Base-by-base conservation (phyloP, 1,284 basidiomycete genomes). In the Amylostereum chailletii region DNA sequence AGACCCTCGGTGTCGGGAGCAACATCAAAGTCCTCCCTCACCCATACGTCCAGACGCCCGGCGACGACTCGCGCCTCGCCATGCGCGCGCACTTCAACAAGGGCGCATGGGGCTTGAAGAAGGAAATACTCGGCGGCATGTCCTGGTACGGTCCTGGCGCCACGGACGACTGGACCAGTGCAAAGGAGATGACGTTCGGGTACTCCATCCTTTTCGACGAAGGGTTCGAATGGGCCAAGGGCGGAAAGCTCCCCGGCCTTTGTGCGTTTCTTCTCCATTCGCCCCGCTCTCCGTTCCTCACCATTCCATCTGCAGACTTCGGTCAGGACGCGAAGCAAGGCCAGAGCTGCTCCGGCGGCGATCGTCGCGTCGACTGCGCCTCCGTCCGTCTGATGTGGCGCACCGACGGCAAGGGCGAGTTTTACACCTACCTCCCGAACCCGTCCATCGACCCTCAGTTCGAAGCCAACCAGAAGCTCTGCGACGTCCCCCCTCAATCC, bases 371-470 rank as follows among this genome's bases (percentile, higher is more conserved):
- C 39, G 57, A 53, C 10, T 79, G 78, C 67, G 77, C 73, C 65
- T 79, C 77, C 29, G 71, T 70, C 29, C 75, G 77, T 50, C 67
- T 80, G 47, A 81, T 81, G 77, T 81, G 75, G 74, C 67, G 72
- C 55, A 60, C 60, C 3, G 61, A 68, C 4, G 79, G 75, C 42
- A 62, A 55, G 27, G 80, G 79, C 34, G 80, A 83, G 66, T 57
- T 79, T 44, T 81, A 81, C 68, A 75, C 77, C 49, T 81, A 81
- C 65, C 71, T 80, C 36, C 77, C 77, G 32, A 32, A 46, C 40
- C 33, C 48, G 10, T 45, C 64, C 33, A 52, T 77, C 74, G 86
- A 81, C 56, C 75, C 75, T 66, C 19, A 19, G 19, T 19, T 19
- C 19, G 19, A 19, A 19, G 58, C 79, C 74, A 65, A 76, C 77